A percentile compares a stretch with the other conserved stretches of the same genome.
phyloP scores from a whole-genome alignment of 345 rosid species.

The Eucalyptus viminalis region DNA sequence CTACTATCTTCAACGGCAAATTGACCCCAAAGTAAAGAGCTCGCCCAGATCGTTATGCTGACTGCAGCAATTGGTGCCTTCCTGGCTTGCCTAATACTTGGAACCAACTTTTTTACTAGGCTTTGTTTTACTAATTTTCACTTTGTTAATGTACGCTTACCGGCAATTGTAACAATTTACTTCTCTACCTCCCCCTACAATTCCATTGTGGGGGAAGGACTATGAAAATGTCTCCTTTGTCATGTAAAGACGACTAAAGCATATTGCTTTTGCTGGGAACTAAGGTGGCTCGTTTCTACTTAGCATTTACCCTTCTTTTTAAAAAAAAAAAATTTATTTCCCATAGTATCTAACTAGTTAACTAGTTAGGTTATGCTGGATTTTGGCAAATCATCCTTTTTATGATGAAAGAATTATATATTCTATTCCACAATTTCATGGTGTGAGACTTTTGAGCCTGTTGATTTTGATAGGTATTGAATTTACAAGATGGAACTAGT shows the following conservation, averaged over 20 bases:
- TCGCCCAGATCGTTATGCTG: too few relatives aligned
- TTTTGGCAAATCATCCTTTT: not conserved
- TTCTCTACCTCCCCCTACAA: not conserved
- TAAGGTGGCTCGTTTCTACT: not conserved
- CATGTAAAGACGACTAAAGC: not conserved
- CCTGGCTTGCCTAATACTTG: too few relatives aligned
- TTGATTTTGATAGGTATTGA: not conserved
- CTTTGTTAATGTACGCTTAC: too few relatives aligned
- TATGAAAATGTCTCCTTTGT: not conserved
- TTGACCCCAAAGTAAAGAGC: too few relatives aligned
- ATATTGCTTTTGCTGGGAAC: not conserved
- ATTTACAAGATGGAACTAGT: not conserved
- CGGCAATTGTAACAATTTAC: too few relatives aligned
- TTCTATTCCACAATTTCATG: not conserved
- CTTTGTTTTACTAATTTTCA: too few relatives aligned
- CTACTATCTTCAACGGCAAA: too few relatives aligned
- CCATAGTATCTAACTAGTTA: not conserved
- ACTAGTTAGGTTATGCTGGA: not conserved
- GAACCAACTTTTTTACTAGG: too few relatives aligned
- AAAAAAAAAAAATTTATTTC: too few relatives aligned
- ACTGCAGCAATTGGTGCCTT: too few relatives aligned
- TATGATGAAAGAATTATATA: not conserved
- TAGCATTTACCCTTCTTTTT: not conserved
- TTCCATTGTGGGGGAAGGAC: too few relatives aligned
- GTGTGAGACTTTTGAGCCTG: not conserved